These are phyloP conservation scores for Graphium sp. DNA, from an alignment of 2,329 filamentous ascomycete genomes.

Conservation along the genomic window DNA sequence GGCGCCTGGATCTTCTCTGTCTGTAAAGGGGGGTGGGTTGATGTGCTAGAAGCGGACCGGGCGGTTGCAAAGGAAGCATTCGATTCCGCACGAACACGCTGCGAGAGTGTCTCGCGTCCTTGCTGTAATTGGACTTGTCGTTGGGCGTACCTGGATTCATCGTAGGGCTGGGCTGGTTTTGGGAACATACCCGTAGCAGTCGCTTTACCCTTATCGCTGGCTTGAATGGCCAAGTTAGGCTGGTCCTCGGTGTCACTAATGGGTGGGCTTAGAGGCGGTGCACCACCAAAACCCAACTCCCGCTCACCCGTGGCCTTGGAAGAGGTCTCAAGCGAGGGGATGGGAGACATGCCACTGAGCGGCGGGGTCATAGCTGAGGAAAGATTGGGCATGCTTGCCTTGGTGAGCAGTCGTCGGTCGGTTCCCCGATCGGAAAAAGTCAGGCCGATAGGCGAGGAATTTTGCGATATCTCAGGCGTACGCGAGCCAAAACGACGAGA, in stretches of 20 bases:
- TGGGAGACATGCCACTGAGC: constrained; percentile 18
- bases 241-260: constrained; percentile 58
- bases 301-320: constrained; percentile 17
- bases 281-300: constrained; percentile 15
- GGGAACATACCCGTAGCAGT: constrained; percentile 50
- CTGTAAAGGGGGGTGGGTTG: constrained; percentile 14
- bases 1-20: constrained; percentile 14
- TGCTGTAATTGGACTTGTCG: constrained; percentile 68
- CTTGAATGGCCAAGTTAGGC: constrained; percentile 47
- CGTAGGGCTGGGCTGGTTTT: constrained; percentile 60
- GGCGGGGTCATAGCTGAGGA: too few species aligned
- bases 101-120: constrained; percentile 46
- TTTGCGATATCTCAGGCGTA: constrained; percentile 28
- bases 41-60: constrained; percentile 30
- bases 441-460: constrained; percentile 24
- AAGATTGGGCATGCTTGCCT: constrained; percentile 54
- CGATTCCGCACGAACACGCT: constrained; percentile 25
- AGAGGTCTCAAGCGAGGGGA: constrained; percentile 18
- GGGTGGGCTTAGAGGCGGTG: constrained; percentile 30
- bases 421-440: constrained; percentile 27
- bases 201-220: constrained; percentile 65
- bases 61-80: constrained; percentile 19
- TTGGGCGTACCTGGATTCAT: constrained; percentile 72
- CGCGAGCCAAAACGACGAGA: constrained; percentile 39
- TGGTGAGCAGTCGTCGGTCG: constrained; percentile 28